phyloP scores from a whole-genome alignment of 345 rosid species.

The Citrus inodora region DNA sequence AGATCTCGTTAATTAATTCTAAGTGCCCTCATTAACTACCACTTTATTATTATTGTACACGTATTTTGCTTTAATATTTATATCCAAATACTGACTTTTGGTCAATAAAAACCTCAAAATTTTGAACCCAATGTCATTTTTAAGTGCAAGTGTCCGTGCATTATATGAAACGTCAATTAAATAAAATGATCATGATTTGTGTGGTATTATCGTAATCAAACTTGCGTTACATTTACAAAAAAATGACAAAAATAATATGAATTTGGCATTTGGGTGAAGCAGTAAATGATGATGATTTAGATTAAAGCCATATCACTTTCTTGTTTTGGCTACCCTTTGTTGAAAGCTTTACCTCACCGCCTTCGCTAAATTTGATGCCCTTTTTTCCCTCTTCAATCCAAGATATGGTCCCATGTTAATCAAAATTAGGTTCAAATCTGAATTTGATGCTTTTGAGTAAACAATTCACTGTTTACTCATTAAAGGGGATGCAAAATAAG shows the following conservation, averaged over 20 bases:
- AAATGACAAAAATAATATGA: too few species aligned
- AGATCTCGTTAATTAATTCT: not conserved
- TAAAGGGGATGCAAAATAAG: not conserved
- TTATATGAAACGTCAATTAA: not conserved
- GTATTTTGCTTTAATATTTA: too few species aligned
- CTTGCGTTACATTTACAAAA: not conserved
- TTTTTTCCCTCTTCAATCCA: not conserved
- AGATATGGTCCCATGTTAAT: not conserved
- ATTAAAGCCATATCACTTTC: not conserved
- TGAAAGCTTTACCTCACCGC: too few species aligned
- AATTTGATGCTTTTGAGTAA: not conserved
- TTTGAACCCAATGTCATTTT: too few species aligned
- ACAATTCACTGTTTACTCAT: not conserved
- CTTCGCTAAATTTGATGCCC: not conserved
- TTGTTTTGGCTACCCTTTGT: not conserved
- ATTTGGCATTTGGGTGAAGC: not conserved
- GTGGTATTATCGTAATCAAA: not conserved
- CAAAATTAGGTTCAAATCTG: not conserved
- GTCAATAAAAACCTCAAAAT: too few species aligned
- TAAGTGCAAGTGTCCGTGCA: not conserved
- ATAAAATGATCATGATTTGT: too few species aligned
- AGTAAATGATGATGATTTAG: not conserved
- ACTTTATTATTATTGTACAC: not conserved
- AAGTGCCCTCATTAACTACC: not conserved
- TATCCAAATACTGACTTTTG: too few species aligned